These are phyloP conservation scores for Claviceps humidiphila DNA, from an alignment of 2,329 filamentous ascomycete species.

Conservation along the genomic window DNA sequence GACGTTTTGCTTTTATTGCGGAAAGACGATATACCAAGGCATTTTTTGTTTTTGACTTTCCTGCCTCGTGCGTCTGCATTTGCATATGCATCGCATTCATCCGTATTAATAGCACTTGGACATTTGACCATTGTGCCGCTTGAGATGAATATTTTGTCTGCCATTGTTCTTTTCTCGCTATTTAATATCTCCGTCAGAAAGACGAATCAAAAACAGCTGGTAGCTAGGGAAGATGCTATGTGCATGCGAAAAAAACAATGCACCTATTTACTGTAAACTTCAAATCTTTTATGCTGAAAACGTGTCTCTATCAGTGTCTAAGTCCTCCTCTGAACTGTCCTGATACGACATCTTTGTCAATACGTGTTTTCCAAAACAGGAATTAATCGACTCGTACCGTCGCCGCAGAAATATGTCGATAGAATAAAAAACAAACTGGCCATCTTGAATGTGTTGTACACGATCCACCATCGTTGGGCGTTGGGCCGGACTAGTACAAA, in stretches of 20 bases:
- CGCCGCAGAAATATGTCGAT: background rate
- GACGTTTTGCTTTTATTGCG: background rate
- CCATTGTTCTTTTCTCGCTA: background rate
- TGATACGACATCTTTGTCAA: too few relatives aligned
- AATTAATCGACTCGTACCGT: background rate
- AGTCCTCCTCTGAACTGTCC: too few relatives aligned
- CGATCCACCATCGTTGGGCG: background rate
- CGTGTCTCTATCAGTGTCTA: too few relatives aligned
- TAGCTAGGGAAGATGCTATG: conserved; percentile 3
- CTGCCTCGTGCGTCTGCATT: background rate
- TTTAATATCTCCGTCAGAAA: background rate
- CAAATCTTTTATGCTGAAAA: too few relatives aligned
- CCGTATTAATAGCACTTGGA: background rate
- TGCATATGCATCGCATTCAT: background rate
- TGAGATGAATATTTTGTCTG: background rate
- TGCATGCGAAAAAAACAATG: background rate
- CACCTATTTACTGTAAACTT: background rate
- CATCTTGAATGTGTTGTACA: background rate
- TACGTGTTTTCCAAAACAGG: background rate
- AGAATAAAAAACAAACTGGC: background rate
- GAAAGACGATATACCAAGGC: conserved; percentile 1
- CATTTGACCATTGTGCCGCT: background rate
- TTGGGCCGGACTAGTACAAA: background rate
- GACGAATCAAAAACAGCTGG: background rate
- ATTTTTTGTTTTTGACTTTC: background rate